These are phyloP conservation scores for Verticillium dahliae DNA, from an alignment of 2,329 filamentous ascomycete genomes.

Conservation along the genomic window DNA sequence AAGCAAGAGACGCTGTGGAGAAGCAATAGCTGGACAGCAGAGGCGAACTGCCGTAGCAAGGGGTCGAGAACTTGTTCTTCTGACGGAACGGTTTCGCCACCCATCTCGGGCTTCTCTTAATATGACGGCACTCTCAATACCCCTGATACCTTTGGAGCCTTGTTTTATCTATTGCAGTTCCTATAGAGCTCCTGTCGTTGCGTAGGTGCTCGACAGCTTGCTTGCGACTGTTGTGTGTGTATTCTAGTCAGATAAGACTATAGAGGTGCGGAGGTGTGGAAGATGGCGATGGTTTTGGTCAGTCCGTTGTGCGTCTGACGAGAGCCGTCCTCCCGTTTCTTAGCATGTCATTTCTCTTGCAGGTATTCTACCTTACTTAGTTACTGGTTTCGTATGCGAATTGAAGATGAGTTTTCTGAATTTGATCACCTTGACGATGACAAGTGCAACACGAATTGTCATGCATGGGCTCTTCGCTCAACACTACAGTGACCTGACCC, in stretches of 20 bases:
- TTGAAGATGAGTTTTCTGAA: constrained; percentile 1
- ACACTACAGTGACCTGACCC: too few species aligned
- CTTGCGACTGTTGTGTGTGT: not conserved
- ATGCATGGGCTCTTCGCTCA: too few species aligned
- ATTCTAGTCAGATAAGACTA: not conserved
- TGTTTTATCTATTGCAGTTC: not conserved
- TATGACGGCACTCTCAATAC: not conserved
- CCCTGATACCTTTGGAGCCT: not conserved
- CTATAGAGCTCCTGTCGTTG: not conserved
- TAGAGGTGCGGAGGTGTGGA: not conserved
- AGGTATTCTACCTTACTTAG: constrained; percentile 3
- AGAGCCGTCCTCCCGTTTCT: not conserved
- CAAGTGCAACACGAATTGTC: too few species aligned
- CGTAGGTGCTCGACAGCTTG: not conserved
- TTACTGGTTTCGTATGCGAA: constrained; percentile 2
- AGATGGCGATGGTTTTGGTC: not conserved
- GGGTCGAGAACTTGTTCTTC: not conserved
- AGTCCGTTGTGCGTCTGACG: not conserved
- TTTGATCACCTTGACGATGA: not conserved
- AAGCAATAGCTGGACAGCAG: constrained; percentile 6
- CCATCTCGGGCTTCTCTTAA: not conserved
- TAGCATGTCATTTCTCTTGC: constrained; percentile 4
- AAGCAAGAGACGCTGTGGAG: constrained; percentile 13
- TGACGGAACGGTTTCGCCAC: not conserved
- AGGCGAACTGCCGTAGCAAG: not conserved